phyloP scores from a whole-genome alignment of 805 yeast genomes.

The Metschnikowia gruessii region DNA sequence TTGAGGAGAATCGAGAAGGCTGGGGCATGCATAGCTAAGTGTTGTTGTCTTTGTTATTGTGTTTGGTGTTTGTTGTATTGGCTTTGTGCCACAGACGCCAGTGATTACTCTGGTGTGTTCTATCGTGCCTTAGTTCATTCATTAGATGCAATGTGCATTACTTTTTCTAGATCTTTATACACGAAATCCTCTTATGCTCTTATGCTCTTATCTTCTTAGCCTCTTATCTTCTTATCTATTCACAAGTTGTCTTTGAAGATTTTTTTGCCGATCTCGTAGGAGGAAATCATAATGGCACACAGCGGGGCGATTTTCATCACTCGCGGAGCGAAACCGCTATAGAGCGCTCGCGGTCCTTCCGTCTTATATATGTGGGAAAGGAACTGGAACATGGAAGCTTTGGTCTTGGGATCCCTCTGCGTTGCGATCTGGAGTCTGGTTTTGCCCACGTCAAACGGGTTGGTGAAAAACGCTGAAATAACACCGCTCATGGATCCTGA shows the following conservation, averaged over 20 bases:
- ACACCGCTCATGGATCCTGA: conserved; percentile 85
- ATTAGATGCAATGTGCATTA: background rate
- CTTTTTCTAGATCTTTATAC: background rate
- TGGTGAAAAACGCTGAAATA: conserved; percentile 81
- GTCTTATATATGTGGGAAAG: conserved; percentile 57
- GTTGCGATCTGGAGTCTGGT: conserved; percentile 77
- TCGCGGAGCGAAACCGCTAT: conserved; percentile 83
- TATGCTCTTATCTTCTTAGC: too few relatives aligned
- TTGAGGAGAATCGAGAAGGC: conserved; percentile 16
- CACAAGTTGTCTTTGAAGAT: conserved; percentile 27
- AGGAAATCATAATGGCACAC: conserved; percentile 97
- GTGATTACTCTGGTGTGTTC: background rate
- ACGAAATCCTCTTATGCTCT: conserved; percentile 1
- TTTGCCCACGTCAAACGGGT: conserved; percentile 97
- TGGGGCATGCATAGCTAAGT: conserved; percentile 15
- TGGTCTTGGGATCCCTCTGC: conserved; percentile 22
- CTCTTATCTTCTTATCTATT: too few relatives aligned
- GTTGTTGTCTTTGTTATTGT: background rate
- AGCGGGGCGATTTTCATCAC: conserved; percentile 92
- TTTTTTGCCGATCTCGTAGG: conserved; percentile 85
- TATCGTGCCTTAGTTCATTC: background rate
- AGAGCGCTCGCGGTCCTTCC: conserved; percentile 85
- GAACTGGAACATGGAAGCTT: conserved; percentile 64
- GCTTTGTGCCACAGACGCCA: background rate
- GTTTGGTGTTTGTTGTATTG: background rate